Base-by-base conservation (phyloP, 2,329 filamentous ascomycete genomes). In the Botrytis squamosa region DNA sequence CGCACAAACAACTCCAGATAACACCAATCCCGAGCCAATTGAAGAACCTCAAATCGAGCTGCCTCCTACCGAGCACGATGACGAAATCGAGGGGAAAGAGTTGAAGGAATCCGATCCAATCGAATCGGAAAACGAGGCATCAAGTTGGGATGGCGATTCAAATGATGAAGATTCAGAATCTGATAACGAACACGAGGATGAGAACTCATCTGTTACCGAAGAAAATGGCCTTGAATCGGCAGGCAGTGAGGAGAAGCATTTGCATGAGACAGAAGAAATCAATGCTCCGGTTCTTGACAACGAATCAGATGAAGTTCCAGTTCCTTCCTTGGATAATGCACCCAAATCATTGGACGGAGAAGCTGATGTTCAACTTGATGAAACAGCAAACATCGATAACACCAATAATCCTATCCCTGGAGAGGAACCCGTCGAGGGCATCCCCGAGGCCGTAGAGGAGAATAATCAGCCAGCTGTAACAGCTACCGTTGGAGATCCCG, bases 111-210 rank as follows among this genome's bases (percentile, higher is more conserved):
- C 40, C 1, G 49, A 38, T 4, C 33, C 4, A 42, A 18, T 14
- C 4, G 36, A 68, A 49, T 68, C 46, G 25, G 65, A 68, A 33
- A 42, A 57, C 22, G 66, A 57, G 25, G n/a, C 49, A 44, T 57
- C 38, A 29, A 57, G 52, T 16, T 57, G 66, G 66, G 49, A 69
- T 57, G 66, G 36, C 25, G 66, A 33, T 42, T 68, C 66, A 9
- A 68, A 52, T 52, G 49, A 68, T 25, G 16, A 42, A 42, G n/a
- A 59, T 9, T 57, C 49, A 3, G n/a, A 57, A 42, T 57, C 66
- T 44, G 49, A 40, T 38, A 38, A 57, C 49, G 49, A 69, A 18
- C n/a, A 57, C n/a, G 49, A 29, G 49, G n/a, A 68, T 18, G 36
- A 57, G 16, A 18, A 68, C 1, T 40, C 52, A 10, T n/a, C 36